Conservation (phyloP, 306 rosid genomes). For the Dryas drummondii region DNA sequence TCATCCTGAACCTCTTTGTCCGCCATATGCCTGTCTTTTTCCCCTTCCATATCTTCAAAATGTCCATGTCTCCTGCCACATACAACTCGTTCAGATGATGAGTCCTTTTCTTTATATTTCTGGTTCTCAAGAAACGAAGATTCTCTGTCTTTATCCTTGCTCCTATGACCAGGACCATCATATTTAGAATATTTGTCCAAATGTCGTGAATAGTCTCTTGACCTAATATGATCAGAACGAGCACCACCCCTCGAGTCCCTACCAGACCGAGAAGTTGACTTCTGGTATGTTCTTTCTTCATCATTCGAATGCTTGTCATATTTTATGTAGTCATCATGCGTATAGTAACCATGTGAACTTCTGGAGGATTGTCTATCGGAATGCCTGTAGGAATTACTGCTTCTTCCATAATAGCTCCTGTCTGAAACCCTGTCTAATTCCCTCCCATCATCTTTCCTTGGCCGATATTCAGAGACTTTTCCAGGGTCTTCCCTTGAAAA, state of each 20-base stretch:
- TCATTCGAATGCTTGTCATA: conserved; percentile 56
- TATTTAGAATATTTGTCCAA: conserved; percentile 56
- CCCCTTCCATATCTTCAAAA: conserved; percentile 55
- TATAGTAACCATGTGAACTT: conserved; percentile 57
- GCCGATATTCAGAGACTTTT: conserved; percentile 44
- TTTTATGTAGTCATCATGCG: conserved; percentile 48
- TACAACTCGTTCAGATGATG: conserved; percentile 54
- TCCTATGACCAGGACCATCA: conserved; percentile 54
- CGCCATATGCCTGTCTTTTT: conserved; percentile 47
- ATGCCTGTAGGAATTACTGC: conserved; percentile 58
- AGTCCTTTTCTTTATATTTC: conserved; percentile 52
- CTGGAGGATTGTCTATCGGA: conserved; percentile 61
- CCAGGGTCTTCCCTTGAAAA: conserved; percentile 38
- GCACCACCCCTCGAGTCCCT: conserved; percentile 56
- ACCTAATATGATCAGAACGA: conserved; percentile 41
- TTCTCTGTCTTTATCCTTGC: conserved; percentile 47
- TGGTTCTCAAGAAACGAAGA: conserved; percentile 9
- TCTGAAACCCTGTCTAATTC: conserved; percentile 56
- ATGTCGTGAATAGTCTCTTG: conserved; percentile 49
- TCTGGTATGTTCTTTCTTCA: conserved; percentile 51
- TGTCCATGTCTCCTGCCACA: conserved; percentile 50
- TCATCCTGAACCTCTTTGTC: conserved; percentile 61
- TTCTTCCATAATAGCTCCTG: conserved; percentile 49
- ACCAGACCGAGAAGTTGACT: conserved; percentile 49
- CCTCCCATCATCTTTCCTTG: conserved; percentile 54